These are phyloP conservation scores for Arachnopeziza araneosa DNA, from an alignment of 2,329 filamentous ascomycete species.

Conservation along the genomic window DNA sequence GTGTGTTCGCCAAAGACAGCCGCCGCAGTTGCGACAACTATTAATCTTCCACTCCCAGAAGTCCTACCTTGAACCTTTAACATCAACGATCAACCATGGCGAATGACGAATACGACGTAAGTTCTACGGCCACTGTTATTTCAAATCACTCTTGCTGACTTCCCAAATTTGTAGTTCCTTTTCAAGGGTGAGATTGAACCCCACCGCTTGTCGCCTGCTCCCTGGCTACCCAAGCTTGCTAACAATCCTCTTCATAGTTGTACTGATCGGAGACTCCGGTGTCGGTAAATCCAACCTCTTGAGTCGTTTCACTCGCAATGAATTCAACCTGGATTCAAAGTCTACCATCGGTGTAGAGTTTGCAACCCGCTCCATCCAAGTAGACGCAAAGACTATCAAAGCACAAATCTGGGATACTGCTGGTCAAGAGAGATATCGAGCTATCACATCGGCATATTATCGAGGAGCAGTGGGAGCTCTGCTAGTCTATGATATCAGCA, in stretches of 20 bases:
- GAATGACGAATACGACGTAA: conserved; percentile 99
- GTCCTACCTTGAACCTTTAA: conserved; percentile 2
- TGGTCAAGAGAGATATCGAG: conserved; percentile 96
- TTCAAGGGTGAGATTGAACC: conserved; percentile 75
- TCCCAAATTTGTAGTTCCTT: conserved; percentile 65
- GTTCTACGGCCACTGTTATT: conserved; percentile 35
- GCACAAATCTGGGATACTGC: conserved; percentile 99
- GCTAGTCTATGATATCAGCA: conserved; percentile 99
- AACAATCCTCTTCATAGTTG: conserved; percentile 55
- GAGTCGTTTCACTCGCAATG: conserved; percentile 98
- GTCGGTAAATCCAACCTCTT: conserved; percentile 99
- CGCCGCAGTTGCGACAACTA: conserved; percentile 17
- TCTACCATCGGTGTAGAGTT: conserved; percentile 99
- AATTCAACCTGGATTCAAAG: conserved; percentile 99
- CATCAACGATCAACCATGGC: conserved; percentile 64
- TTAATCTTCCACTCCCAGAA: background rate
- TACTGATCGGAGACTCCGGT: conserved; percentile 97
- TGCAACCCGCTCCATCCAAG: conserved; percentile 95
- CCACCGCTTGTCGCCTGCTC: conserved; percentile 22
- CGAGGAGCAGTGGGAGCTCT: conserved; percentile 94
- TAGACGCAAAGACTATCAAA: conserved; percentile 99
- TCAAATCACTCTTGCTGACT: conserved; percentile 32
- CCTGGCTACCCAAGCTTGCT: conserved; percentile 22
- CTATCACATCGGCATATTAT: conserved; percentile 99
- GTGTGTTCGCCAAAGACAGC: conserved; percentile 8